Base-by-base conservation (phyloP, 441 rosid genomes). In the Arabidopsis lyrata region DNA sequence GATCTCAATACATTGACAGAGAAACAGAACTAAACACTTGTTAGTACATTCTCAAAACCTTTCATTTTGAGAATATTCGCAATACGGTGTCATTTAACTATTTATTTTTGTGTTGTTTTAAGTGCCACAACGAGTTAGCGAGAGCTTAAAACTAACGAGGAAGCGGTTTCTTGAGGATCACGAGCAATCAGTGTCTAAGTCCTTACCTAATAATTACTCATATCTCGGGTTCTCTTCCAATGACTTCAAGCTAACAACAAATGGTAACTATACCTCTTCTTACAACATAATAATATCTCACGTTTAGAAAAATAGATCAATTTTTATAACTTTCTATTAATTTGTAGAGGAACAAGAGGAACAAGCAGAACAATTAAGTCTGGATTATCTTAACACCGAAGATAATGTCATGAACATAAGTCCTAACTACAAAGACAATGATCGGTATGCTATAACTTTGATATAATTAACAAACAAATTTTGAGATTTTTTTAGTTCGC, bases 11-110 rank as follows among this genome's bases (percentile, higher is more conserved):
- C 29, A 44, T 76, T 1, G 92, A 89, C 22, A 83, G 84, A 58
- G 96, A 90, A 79, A 48, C 80, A 0, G 97, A 87, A 68, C 69
- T 83, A 78, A 86, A 83, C 66, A 69, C 86, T 13, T 70, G 95
- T 90, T 53, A 84, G 89, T 73, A 47, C 41, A 41, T 16, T 7
- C 16, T 6, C 57, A 52, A 52, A 52, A 24, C 32, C 57, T 24
- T 52, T 24, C 12, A 1, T 18, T 54, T 8, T 36, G 1, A 31
- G n/a, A 12, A 35, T 31, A 42, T 29, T 58, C 4, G 6, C 52
- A 64, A 49, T 41, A 62, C 10, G 32, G 44, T 34, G 14, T 70
- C 22, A 27, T 34, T 53, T 35, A 16, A 29, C 45, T 64, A 2
- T 54, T 66, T 61, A 0, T 4, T 18, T 14, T 9, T 48, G 31